phyloP scores from a whole-genome alignment of 192 early-diverging fungal species.

The Entomortierella beljakovae region DNA sequence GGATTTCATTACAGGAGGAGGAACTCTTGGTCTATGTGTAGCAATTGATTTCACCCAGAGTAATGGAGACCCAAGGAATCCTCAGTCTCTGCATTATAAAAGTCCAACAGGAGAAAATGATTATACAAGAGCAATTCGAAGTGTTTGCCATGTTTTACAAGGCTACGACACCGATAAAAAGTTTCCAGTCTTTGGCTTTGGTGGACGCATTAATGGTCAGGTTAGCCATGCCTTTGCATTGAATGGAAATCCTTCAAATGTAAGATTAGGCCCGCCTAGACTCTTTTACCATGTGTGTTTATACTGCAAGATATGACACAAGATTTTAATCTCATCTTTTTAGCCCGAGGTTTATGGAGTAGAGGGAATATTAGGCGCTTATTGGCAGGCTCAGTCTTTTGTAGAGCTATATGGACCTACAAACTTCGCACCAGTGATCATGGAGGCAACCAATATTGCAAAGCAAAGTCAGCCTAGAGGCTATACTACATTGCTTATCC shows the following conservation, averaged over 20 bases:
- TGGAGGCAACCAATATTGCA: slow-evolving; percentile 14
- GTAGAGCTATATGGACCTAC: slow-evolving; percentile 63
- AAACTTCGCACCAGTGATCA: slow-evolving; percentile 63
- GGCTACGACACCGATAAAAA: slow-evolving; percentile 62
- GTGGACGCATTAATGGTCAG: slow-evolving; percentile 55
- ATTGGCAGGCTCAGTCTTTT: slow-evolving; percentile 50
- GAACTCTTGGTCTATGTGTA: slow-evolving; percentile 55
- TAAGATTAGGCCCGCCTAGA: slow-evolving; percentile 5
- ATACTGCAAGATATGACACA: neutral
- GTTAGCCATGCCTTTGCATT: slow-evolving; percentile 62
- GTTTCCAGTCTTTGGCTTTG: slow-evolving; percentile 68
- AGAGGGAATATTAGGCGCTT: slow-evolving; percentile 60
- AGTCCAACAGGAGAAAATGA: slow-evolving; percentile 48
- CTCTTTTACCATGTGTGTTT: neutral
- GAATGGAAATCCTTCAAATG: slow-evolving; percentile 49
- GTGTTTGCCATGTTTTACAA: slow-evolving; percentile 63
- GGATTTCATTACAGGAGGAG: slow-evolving; percentile 65
- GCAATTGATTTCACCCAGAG: slow-evolving; percentile 69
- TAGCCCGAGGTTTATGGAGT: slow-evolving; percentile 67
- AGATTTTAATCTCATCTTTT: neutral
- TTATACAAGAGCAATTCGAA: slow-evolving; percentile 62
- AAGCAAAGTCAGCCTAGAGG: neutral
- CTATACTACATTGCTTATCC: slow-evolving; percentile 28
- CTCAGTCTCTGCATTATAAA: slow-evolving; percentile 60
- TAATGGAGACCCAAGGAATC: slow-evolving; percentile 58